Evolutionary conservation across 306 rosid genomes (phyloP), one percentile per base, ranked within the genome.

Genomic region (Geum urbanum): DNA sequence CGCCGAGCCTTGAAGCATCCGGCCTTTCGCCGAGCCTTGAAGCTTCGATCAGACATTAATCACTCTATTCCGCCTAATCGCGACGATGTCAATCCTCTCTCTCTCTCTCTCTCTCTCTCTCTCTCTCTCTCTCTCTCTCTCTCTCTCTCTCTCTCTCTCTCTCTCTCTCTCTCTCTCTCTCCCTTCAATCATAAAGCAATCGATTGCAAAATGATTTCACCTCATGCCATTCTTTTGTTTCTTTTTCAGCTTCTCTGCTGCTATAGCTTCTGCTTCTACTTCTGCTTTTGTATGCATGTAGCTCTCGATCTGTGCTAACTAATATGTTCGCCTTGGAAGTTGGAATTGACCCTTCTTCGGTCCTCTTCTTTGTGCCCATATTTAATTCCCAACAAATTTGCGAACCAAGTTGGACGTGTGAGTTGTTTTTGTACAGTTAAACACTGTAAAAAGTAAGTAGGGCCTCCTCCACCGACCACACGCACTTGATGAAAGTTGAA

Each of bases 161-260:
- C 64, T 76, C 60, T 74, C 27, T 48, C 46, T 40, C 55, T 84
- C 76, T 76, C 47, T 37, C 1, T 69, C 74, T 74, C 45, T 40
- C 47, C 74, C 40, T 72, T 87, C 89, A 90, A 90, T 90, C 89
- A 86, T 84, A 81, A 73, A 80, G 84, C 84, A 87, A 82, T 90
- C 78, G 90, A 90, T 86, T 84, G 82, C 84, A 73, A 81, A 87
- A 87, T 90, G 86, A 90, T 90, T 84, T 85, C 80, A n/a, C n/a
- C n/a, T 73, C 83, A 67, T 41, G 82, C 82, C 67, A 48, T n/a
- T n/a, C 85, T 59, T 54, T 54, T 54, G 3, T 22, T 66, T 71
- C 18, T 22, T 50, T 32, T 58, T 6, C 11, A 27, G 32, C 9
- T 39, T 50, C 24, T 66, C 46, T 59, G 58, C 68, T 44, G 47